Evolutionary conservation across 2,329 filamentous ascomycete genomes (phyloP).

Genomic region (Aspergillus ibericus): DNA sequence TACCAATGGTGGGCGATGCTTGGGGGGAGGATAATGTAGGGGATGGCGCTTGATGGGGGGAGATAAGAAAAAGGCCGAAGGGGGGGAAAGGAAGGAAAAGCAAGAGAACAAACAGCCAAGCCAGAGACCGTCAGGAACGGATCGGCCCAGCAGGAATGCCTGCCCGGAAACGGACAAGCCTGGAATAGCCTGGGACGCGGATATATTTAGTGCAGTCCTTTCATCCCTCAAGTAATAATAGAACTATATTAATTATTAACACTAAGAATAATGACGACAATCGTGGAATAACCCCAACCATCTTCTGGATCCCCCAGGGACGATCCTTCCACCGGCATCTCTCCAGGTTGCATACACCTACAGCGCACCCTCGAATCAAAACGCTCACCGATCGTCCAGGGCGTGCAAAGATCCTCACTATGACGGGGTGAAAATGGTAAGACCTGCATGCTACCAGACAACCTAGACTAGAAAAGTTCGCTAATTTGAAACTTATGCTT

Average conservation of each 20-base stretch:
- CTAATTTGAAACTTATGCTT: background rate
- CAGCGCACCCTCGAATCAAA: background rate
- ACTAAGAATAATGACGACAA: no score
- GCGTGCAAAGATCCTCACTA: background rate
- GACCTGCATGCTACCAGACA: background rate
- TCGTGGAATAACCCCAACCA: no score
- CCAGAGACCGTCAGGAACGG: background rate
- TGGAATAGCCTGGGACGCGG: background rate
- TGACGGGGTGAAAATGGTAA: background rate
- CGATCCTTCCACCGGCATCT: no score
- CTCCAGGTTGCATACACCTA: no score
- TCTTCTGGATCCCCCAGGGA: no score
- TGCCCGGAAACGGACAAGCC: slow-evolving; percentile 5
- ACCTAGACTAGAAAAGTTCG: background rate
- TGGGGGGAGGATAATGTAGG: background rate
- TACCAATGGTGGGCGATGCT: background rate
- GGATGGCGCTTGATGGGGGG: background rate
- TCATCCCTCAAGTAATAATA: no score
- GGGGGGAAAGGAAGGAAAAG: background rate
- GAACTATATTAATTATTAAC: no score
- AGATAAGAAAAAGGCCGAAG: background rate
- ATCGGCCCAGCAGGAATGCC: background rate
- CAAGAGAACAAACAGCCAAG: background rate
- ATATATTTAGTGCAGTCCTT: background rate
- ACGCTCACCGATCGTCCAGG: background rate